Base-by-base conservation (phyloP, 192 early-diverging fungal species). In the Entomortierella chlamydospora region DNA sequence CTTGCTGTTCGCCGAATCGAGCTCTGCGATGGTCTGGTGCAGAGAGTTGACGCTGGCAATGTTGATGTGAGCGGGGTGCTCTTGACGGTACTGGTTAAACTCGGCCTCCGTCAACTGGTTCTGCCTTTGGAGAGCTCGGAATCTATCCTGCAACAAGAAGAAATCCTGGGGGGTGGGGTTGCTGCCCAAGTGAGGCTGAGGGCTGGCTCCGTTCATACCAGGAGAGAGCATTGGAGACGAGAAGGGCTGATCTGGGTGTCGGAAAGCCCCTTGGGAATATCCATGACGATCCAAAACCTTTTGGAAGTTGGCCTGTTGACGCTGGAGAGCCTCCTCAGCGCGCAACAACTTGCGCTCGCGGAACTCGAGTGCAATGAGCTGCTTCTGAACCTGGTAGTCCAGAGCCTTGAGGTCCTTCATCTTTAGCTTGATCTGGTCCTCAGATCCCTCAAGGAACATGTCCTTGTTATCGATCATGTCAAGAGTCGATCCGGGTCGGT, bases 311-410 rank as follows among this genome's bases (percentile, higher is more conserved):
- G 76, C 33, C 50, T 79, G 76, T 26, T 79, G 76, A 18, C 76
- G 76, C 20, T 64, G 67, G 7, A 79, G 57, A 20, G 76, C 68
- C 28, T 79, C 68, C 43, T 79, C 76, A 4, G 68, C 76, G n/a
- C 76, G 47, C 57, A 79, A 37, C 41, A 79, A 33, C 67, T 79
- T 79, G 50, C 76, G 76, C 52, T 79, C 76, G 30, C 76, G 76
- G 62, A 79, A 79, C 63, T 79, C 76, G 26, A 79, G 57, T 5
- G 76, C 76, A 53, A 79, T 79, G 47, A 79, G 9, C 45, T 79
- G 76, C 68, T 79, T 79, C 57, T 79, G 76, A 29, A 79, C 68
- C 13, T 79, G 76, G 28, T 79, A 79, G 22, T 79, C 76, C 52
- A 79, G 42, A 0, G 76, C 67, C 62, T 79, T 79, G 49, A 79